Evolutionary conservation across 495 filamentous ascomycete species (phyloP).

Genomic region (Diplogelasinospora grovesii): DNA sequence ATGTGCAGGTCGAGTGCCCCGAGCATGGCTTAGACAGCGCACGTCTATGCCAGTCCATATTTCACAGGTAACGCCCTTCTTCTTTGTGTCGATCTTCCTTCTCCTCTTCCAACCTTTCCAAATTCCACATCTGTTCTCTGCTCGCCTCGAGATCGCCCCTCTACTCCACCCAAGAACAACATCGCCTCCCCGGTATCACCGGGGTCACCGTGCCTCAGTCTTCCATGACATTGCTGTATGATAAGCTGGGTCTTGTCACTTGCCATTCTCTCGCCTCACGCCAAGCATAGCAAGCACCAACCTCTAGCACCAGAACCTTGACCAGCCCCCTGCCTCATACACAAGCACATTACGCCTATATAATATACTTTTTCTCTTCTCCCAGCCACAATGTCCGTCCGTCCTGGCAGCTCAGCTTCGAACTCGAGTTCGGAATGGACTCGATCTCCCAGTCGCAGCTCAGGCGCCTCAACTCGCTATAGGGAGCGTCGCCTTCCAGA

Average conservation of each 20-base stretch:
- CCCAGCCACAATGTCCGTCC: slow-evolving; percentile 6
- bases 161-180: not conserved
- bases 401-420: slow-evolving; percentile 4
- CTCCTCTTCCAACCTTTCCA: not conserved
- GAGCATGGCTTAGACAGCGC: not conserved
- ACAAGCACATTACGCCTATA: not conserved
- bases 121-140: not conserved
- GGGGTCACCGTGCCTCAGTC: not conserved
- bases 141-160: not conserved
- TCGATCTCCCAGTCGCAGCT: slow-evolving; percentile 3
- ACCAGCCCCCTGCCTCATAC: not conserved
- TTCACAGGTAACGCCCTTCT: slow-evolving; percentile 4
- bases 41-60: slow-evolving; percentile 3
- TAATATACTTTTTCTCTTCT: not conserved
- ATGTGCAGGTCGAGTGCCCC: slow-evolving; percentile 1
- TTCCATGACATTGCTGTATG: slow-evolving; percentile 5
- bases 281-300: not conserved
- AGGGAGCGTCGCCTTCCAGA: slow-evolving; percentile 13
- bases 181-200: not conserved
- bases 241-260: not conserved
- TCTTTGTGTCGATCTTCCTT: slow-evolving; percentile 4
- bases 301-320: not conserved
- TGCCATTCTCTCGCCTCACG: not conserved
- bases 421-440: slow-evolving; percentile 4
- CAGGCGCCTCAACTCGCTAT: slow-evolving; percentile 7